Evolutionary conservation across 306 rosid genomes (phyloP), one percentile per base, ranked within the genome.

Genomic region (Hippophae gyantsensis): DNA sequence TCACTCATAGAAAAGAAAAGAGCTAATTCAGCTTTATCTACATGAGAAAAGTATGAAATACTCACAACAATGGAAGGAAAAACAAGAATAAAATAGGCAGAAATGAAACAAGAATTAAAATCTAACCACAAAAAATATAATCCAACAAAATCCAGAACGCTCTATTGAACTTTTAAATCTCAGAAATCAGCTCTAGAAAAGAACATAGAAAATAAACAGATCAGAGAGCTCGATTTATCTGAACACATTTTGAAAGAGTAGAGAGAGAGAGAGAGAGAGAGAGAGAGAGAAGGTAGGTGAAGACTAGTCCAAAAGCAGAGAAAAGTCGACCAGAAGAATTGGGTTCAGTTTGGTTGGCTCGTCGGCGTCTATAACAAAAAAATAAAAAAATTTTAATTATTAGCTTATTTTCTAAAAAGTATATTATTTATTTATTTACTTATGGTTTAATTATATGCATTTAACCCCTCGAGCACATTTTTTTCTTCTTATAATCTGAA

Each of bases 341-440:
- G 81, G 76, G 85, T 74, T 92, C 69, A 65, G 81, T 84, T 75
- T 81, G 88, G 95, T 77, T 81, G 77, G 77, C 78, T 84, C 88
- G 95, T 87, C 98, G 93, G 86, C 88, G 98, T 85, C 95, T 56
- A 40, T 56, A 73, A 60, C 74, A 32, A 32, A 32, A 18, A 18
- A 18, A 18, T 18, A 18, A 18, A 18, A 18, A 18, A 18, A 18
- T 18, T 18, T 18, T 18, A 18, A 18, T 18, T 18, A 18, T 42
- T 54, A 18, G 23, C 1, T 18, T 56, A 38, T 11, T 10, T 57
- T 38, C 13, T 8, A 18, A 56, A 42, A 0, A 5, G 11, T 32
- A 5, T 6, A 12, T 7, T 4, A 38, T 49, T 12, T 7, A 8
- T 3, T n/a, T 14, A 13, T 66, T 8, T 43, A 23, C 7, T 26